Percentiles rank a stretch among this genome's conserved stretches.
Conservation (phyloP, 768 basidiomycete species). For the Mycena belliarum region DNA sequence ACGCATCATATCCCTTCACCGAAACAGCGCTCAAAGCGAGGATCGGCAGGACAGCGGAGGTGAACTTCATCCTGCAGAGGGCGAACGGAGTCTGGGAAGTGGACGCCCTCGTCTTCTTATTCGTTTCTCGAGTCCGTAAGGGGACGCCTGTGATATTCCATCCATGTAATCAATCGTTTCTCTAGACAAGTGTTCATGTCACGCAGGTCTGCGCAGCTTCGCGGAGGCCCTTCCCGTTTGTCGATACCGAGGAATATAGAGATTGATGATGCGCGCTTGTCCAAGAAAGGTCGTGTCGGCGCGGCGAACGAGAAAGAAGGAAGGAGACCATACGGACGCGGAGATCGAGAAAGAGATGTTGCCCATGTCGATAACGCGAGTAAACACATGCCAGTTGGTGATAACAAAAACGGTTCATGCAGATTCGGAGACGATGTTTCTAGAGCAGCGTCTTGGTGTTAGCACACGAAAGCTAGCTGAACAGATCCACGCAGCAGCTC, state of each 20-base stretch:
- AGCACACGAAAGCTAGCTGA: neutral
- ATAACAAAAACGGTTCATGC: neutral
- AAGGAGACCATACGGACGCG: slow-evolving; percentile 10
- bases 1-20: slow-evolving; percentile 14
- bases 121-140: slow-evolving; percentile 6
- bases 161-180: too few relatives aligned
- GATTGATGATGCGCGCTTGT: too few relatives aligned
- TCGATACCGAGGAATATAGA: too few relatives aligned
- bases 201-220: too few relatives aligned
- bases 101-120: slow-evolving; percentile 9
- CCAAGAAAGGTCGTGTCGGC: neutral
- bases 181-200: too few relatives aligned
- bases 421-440: too few relatives aligned
- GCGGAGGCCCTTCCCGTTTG: slow-evolving; percentile 4
- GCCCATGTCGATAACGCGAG: slow-evolving; percentile 11
- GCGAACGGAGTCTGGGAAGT: neutral
- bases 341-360: neutral
- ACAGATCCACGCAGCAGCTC: neutral
- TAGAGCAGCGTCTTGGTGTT: neutral
- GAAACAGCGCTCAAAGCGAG: slow-evolving; percentile 15
- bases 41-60: slow-evolving; percentile 8
- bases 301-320: neutral
- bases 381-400: slow-evolving; percentile 1
- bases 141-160: neutral
- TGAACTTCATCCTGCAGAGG: slow-evolving; percentile 11